Evolutionary conservation across 495 filamentous ascomycete genomes (phyloP), one percentile per base, ranked within the genome.

Genomic region (Penicillium mononematosum): DNA sequence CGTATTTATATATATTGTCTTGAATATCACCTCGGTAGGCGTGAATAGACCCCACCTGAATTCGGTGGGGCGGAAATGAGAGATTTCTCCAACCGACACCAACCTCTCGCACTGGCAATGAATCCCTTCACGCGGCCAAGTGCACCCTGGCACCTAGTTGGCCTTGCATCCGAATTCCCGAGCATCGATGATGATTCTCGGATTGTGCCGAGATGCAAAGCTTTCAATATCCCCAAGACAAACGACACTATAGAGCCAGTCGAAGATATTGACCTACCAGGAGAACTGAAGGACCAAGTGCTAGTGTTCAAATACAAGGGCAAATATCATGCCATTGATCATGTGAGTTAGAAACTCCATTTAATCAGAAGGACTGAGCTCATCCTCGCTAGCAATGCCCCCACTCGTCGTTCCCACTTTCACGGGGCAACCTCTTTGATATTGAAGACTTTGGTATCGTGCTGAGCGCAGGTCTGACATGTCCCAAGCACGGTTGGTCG

Each of bases 401-500:
- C 5, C 83, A 85, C 62, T 81, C 82, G 5, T 72, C 81, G 1
- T 85, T 75, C 61, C 82, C 83, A 0, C 75, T 85, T 0, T 82
- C 79, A 0, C 74, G 79, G 50, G 83, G 78, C 5, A 77, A 58
- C 16, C 72, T 83, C 4, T 85, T 85, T 54, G 83, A 86, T 34
- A 86, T 86, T 58, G 83, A 86, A 56, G 83, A 86, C 59, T 86
- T 85, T 55, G 83, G 83, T 11, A 64, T 76, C 55, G 58, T 59
- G 2, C 64, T 76, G 6, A 75, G 71, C 38, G 70, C 78, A 2
- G 83, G 83, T 0, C 68, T 86, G 16, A 81, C 78, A 7, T 86
- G 83, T 60, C 81, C 82, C 1, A 84, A 85, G 60, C 82, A 86
- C 58, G 76, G 70, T 38, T 86, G 83, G 83, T 83, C 82, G 0